A percentile compares a stretch with the other conserved stretches of the same genome.
Conservation (phyloP, 306 rosid genomes). For the Lotus japonicus region DNA sequence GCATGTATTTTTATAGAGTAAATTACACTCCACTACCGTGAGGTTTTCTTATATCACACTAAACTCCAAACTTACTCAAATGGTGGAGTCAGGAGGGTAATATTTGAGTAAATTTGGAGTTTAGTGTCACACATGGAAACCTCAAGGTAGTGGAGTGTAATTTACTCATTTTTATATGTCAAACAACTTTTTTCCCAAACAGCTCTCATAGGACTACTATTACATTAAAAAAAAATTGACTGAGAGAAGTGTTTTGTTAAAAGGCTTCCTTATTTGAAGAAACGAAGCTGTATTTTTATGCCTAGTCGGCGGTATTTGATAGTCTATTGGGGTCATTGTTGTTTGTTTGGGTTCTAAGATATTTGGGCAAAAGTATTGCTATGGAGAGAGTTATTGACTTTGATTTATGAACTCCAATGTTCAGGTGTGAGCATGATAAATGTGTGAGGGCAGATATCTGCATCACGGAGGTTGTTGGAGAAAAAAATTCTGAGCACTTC, state of each 20-base stretch:
- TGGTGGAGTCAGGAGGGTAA: too few relatives aligned
- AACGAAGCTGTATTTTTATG: not conserved
- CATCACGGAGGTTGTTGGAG: constrained; percentile 58
- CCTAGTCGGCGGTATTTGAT: not conserved
- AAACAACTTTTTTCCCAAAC: not conserved
- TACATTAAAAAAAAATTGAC: too few relatives aligned
- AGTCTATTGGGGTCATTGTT: not conserved
- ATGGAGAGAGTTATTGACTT: not conserved
- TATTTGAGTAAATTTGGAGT: too few relatives aligned
- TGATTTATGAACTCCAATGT: constrained; percentile 20
- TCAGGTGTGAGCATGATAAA: constrained; percentile 68
- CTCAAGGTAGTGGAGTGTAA: too few relatives aligned
- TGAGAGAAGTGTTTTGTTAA: not conserved
- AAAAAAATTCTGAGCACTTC: constrained; percentile 68
- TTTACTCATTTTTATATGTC: too few relatives aligned
- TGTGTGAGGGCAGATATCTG: constrained; percentile 49
- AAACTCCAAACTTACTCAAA: too few relatives aligned
- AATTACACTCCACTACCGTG: too few relatives aligned
- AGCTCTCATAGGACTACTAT: too few relatives aligned
- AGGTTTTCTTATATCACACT: too few relatives aligned
- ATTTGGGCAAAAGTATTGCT: not conserved
- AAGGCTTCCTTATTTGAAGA: not conserved
- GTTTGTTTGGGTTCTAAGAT: constrained; percentile 9
- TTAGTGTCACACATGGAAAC: too few relatives aligned
- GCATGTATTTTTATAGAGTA: not conserved